phyloP scores from a whole-genome alignment of 441 rosid genomes.

The Brassica balearica region DNA sequence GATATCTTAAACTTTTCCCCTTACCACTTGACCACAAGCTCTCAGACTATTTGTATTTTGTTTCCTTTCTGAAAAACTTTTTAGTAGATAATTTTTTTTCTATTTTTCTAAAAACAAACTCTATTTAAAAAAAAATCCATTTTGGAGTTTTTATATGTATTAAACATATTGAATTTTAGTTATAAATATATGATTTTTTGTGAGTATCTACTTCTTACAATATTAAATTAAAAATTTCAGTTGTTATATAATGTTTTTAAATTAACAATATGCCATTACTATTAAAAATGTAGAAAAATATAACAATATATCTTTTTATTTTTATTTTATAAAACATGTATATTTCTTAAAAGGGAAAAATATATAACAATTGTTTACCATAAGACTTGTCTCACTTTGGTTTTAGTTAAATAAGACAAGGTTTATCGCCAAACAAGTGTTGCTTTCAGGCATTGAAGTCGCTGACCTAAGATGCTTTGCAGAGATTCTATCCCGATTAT shows the following conservation, averaged over 20 bases:
- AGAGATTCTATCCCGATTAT: slow-evolving; percentile 41
- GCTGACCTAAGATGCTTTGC: slow-evolving; percentile 50
- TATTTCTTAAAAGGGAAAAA: background rate
- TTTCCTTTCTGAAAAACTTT: no score
- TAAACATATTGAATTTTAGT: no score
- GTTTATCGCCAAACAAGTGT: slow-evolving; percentile 38
- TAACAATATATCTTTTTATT: background rate
- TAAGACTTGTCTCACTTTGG: slow-evolving; percentile 32
- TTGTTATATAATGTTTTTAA: background rate
- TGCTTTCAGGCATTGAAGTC: slow-evolving; percentile 43
- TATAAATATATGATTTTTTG: no score
- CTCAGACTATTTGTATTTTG: no score
- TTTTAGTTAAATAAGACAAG: slow-evolving; percentile 36
- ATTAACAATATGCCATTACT: background rate
- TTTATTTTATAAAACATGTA: background rate
- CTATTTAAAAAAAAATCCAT: no score
- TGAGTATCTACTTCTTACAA: no score
- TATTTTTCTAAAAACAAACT: no score
- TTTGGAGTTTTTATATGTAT: no score
- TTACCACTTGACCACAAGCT: no score
- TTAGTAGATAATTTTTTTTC: no score
- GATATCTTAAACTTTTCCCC: no score
- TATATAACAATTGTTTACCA: slow-evolving; percentile 13
- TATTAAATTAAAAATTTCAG: background rate
- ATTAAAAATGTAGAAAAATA: background rate